A percentile compares a stretch with the other conserved stretches of the same genome.
phyloP scores from a whole-genome alignment of 2,329 filamentous ascomycete species.

The Stemphylium beticola region DNA sequence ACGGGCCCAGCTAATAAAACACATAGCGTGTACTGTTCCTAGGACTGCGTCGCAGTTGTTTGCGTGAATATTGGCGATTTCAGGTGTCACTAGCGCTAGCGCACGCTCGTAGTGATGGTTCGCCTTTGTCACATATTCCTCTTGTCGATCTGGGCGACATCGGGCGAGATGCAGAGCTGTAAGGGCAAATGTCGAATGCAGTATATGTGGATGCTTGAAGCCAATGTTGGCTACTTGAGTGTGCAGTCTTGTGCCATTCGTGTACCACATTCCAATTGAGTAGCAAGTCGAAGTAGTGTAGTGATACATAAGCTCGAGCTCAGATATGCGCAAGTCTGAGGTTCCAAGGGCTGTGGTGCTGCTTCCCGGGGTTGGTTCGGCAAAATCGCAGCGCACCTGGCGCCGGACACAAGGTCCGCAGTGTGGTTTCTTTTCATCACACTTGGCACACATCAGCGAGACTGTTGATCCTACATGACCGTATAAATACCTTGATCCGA shows the following conservation, averaged over 20 bases:
- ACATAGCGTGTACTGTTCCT: slow-evolving; percentile 32
- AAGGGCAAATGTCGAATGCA: slow-evolving; percentile 34
- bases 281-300: slow-evolving; percentile 35
- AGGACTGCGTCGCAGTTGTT: slow-evolving; percentile 35
- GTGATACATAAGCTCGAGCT: slow-evolving; percentile 37
- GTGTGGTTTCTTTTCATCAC: slow-evolving; percentile 36
- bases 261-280: slow-evolving; percentile 25
- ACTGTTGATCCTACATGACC: not conserved
- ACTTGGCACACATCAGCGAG: slow-evolving; percentile 19
- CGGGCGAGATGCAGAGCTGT: slow-evolving; percentile 35
- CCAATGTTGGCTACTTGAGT: slow-evolving; percentile 27
- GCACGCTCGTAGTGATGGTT: slow-evolving; percentile 33
- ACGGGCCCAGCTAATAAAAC: slow-evolving; percentile 32
- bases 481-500: slow-evolving; percentile 32
- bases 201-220: slow-evolving; percentile 22
- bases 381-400: slow-evolving; percentile 32
- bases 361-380: not conserved
- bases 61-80: slow-evolving; percentile 24
- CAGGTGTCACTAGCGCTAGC: slow-evolving; percentile 26
- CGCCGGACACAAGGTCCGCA: slow-evolving; percentile 34
- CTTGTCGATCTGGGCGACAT: slow-evolving; percentile 24
- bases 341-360: not conserved
- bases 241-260: slow-evolving; percentile 21
- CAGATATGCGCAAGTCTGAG: slow-evolving; percentile 11
- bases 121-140: slow-evolving; percentile 25